A percentile compares a stretch with the other conserved stretches of the same genome.
Conservation (phyloP, 2,329 filamentous ascomycete species). For the Xylariaceae sp. region DNA sequence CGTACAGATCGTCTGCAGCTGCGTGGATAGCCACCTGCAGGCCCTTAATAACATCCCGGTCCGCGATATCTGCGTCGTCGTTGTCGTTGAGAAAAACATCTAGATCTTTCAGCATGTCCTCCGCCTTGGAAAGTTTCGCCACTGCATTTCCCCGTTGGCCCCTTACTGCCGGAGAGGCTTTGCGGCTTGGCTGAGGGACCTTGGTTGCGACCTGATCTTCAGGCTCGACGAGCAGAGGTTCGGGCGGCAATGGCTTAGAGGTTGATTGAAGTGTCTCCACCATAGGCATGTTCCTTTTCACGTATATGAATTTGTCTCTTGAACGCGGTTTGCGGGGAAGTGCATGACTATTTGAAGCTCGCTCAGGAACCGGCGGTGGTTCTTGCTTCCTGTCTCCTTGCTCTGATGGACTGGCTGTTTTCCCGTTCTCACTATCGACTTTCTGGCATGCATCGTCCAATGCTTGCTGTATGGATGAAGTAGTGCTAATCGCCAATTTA, state of each 20-base stretch:
- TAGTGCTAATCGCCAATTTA: slow-evolving; percentile 26
- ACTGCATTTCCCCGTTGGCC: slow-evolving; percentile 19
- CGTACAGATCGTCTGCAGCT: slow-evolving; percentile 52
- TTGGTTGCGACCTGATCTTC: slow-evolving; percentile 8
- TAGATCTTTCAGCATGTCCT: slow-evolving; percentile 26
- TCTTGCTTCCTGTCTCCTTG: slow-evolving; percentile 9
- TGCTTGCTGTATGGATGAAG: slow-evolving; percentile 34
- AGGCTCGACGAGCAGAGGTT: slow-evolving; percentile 12
- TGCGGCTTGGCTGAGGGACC: slow-evolving; percentile 10
- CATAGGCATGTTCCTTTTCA: slow-evolving; percentile 22
- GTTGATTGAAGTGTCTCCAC: slow-evolving; percentile 9
- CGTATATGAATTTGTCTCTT: slow-evolving; percentile 20
- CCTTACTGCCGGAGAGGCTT: slow-evolving; percentile 2
- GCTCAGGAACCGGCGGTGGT: slow-evolving; percentile 16
- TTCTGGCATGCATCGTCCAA: slow-evolving; percentile 30
- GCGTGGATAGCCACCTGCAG: slow-evolving; percentile 53
- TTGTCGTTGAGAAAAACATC: slow-evolving; percentile 32
- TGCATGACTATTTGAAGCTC: slow-evolving; percentile 1
- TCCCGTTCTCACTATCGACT: slow-evolving; percentile 25
- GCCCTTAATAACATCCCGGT: slow-evolving; percentile 52
- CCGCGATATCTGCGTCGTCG: slow-evolving; percentile 40
- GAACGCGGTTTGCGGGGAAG: slow-evolving; percentile 13
- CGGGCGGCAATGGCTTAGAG: slow-evolving; percentile 22
- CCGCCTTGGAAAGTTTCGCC: slow-evolving; percentile 23
- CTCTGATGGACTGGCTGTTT: slow-evolving; percentile 12